A percentile compares a stretch with the other conserved stretches of the same genome.
Evolutionary conservation across 2,329 filamentous ascomycete genomes (phyloP).

Genomic region (Fusarium hostae): DNA sequence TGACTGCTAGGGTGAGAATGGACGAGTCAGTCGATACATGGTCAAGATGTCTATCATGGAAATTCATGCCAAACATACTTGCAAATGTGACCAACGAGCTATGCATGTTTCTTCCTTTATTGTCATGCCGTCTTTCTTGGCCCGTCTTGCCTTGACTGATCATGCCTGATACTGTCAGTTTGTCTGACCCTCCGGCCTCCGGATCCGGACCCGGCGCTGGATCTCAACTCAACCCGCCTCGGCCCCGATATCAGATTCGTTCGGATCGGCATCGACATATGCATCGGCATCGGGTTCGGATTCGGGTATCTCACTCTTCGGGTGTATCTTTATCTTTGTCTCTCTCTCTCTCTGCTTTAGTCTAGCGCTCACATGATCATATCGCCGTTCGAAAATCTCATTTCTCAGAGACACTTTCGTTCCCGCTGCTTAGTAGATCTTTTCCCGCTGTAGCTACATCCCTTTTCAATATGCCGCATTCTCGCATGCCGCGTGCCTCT

Average conservation of each 20-base stretch:
- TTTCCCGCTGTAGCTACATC: neutral
- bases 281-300: neutral
- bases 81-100: neutral
- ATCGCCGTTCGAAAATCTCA: slow-evolving; percentile 13
- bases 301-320: neutral
- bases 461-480: slow-evolving; percentile 7
- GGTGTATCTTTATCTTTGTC: neutral
- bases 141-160: neutral
- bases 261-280: slow-evolving; percentile 3
- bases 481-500: neutral
- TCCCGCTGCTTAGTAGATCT: slow-evolving; percentile 4
- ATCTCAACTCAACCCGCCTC: slow-evolving; percentile 1
- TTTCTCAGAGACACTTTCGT: slow-evolving; percentile 2
- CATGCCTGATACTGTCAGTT: neutral
- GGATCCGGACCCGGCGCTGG: slow-evolving; percentile 9
- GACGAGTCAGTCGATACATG: neutral
- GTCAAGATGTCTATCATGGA: neutral
- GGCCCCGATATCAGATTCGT: slow-evolving; percentile 13
- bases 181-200: slow-evolving; percentile 6
- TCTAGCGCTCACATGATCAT: slow-evolving; percentile 20
- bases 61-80: neutral
- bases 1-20: neutral
- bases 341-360: neutral
- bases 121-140: neutral
- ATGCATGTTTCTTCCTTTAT: neutral